Base-by-base conservation (phyloP, 2,329 filamentous ascomycete species). In the Claviceps humidiphila region DNA sequence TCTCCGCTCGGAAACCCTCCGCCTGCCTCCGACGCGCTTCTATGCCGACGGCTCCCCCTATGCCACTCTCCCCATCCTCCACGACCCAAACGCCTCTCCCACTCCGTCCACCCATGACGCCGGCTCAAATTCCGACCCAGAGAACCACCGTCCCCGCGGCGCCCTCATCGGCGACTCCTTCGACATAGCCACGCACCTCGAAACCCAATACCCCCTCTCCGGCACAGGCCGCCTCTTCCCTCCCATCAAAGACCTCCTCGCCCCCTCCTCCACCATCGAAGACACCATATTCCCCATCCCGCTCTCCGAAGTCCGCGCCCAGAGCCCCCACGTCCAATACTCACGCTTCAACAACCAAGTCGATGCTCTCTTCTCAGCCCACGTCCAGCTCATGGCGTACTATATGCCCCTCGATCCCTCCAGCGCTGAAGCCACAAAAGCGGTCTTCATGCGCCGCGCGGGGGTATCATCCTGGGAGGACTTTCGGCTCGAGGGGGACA, bases 121-220 rank as follows among this genome's bases (percentile, higher is more conserved):
- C 30, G 9, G 4, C 30, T 34, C 30, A 11, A 4, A 4, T 4
- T 34, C 30, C 30, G 30, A 34, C 9, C 8, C 30, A 9, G 17
- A n/a, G 1, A 4, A 17, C 5, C 14, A 17, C 3, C 40, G 20
- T 1, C 17, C 74, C 71, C 0, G 9, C 30, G 60, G 59, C 5
- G 54, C 63, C 0, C 49, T 68, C 0, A 52, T 84, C 2, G 81
- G 81, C 5, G 82, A 85, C 64, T 79, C 80, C 2, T 82, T 83
- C 59, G 81, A 84, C 50, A 85, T 85, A 54, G 82, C 81, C 6
- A 64, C 74, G 26, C 77, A 82, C 58, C 69, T 85, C 2, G 73
- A 84, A 24, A 64, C 71, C 1, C 69, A 61, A 0, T 81, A 77
- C 51, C 76, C 78, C 0, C 53, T 63, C 34, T 43, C 49, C 5